These are phyloP conservation scores for Pythium rhizo-oryzae DNA, from an alignment of 352 stramenopile species.

Conservation along the genomic window DNA sequence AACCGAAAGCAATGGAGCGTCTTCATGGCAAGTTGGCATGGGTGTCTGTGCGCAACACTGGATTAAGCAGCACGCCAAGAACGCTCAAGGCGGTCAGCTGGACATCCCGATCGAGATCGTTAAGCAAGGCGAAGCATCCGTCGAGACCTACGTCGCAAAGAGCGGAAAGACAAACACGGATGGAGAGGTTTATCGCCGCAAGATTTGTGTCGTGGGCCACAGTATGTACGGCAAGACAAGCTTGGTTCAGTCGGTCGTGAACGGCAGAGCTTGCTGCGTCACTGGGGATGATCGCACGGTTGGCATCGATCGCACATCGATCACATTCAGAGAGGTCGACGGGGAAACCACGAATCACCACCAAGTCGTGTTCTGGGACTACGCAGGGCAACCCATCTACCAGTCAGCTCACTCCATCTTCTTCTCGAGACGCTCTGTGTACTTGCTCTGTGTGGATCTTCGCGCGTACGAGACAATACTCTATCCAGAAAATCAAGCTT, in stretches of 20 bases:
- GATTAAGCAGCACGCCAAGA: neutral
- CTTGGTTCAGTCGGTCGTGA: neutral
- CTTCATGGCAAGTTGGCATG: neutral
- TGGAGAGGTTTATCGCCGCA: neutral
- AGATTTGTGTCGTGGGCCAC: slow-evolving; percentile 14
- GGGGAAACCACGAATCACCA: neutral
- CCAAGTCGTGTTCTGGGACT: slow-evolving; percentile 1
- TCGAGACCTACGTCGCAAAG: neutral
- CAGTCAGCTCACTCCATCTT: neutral
- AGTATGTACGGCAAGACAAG: neutral
- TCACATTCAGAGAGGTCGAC: neutral
- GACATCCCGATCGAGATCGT: neutral
- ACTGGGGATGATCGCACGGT: neutral
- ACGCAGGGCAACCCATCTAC: neutral
- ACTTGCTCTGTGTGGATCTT: slow-evolving; percentile 7
- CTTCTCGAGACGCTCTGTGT: slow-evolving; percentile 3
- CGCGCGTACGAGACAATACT: neutral
- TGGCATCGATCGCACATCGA: neutral
- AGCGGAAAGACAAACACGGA: neutral
- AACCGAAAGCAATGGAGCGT: neutral
- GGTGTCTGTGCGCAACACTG: neutral
- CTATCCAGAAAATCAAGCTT: neutral
- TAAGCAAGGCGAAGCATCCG: neutral
- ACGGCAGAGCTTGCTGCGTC: neutral
- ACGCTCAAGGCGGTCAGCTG: no score